phyloP scores from a whole-genome alignment of 352 stramenopile species.

The Blastocystis sp. region DNA sequence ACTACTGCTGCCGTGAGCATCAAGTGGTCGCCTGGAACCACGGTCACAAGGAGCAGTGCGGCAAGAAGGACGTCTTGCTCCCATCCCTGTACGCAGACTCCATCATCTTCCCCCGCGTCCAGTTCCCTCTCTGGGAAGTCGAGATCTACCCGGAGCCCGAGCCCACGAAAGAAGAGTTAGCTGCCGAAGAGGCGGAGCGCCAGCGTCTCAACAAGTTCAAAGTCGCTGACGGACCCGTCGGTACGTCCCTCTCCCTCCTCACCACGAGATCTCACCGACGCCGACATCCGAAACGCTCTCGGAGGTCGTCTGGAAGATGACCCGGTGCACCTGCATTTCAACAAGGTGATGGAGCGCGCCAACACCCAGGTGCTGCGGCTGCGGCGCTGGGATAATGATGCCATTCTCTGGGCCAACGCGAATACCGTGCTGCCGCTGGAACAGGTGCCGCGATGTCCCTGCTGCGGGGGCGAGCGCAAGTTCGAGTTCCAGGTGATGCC shows the following conservation, averaged over 20 bases:
- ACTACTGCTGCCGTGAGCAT: conserved; percentile 53
- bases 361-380: conserved; percentile 34
- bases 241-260: not conserved
- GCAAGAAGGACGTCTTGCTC: not conserved
- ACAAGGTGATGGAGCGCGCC: conserved; percentile 44
- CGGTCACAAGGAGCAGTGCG: conserved; percentile 31
- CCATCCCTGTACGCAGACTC: not conserved
- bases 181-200: not conserved
- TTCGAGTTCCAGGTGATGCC: conserved; percentile 56
- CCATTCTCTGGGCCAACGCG: conserved; percentile 42
- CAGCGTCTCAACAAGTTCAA: not conserved
- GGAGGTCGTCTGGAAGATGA: conserved; percentile 27
- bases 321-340: conserved; percentile 52
- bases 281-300: conserved; percentile 27
- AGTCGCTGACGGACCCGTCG: not conserved
- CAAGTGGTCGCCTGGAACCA: conserved; percentile 41
- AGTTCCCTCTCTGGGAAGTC: conserved; percentile 47
- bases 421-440: not conserved
- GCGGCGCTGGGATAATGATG: conserved; percentile 38
- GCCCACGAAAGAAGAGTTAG: conserved; percentile 16
- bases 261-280: conserved; percentile 18
- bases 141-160: conserved; percentile 37
- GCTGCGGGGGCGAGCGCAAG: conserved; percentile 10
- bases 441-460: not conserved
- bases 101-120: not conserved